Base-by-base conservation (phyloP, 2,329 filamentous ascomycete species). In the Aspergillus versicolor region DNA sequence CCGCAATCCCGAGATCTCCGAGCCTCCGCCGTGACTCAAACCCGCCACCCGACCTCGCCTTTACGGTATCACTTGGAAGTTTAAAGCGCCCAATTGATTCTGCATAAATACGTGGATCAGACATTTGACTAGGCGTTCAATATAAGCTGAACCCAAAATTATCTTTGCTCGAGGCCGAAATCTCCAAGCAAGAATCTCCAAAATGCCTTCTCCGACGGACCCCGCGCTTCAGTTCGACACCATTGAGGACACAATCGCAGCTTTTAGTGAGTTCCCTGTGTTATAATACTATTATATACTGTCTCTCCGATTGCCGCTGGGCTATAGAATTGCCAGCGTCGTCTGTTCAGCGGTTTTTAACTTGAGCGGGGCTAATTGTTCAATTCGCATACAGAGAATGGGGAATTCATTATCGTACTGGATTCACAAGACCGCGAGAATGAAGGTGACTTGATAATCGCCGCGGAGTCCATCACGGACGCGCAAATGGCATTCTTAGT, bases 381-480 rank as follows among this genome's bases (percentile, higher is more conserved):
- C 51, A 24, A 46, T 40, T 50, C 2, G 54, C 60, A 53, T 51
- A 27, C 57, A 90, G 88, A 82, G 69, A 84, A 87, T 75, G 92
- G 91, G 75, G 88, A 97, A 72, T 97, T 97, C 82, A 88, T 99
- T 73, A 87, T 99, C 61, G 93, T 97, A 38, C 90, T 99, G 70
- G 94, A 99, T 80, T 90, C 91, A 65, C 87, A 91, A 63, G 85
- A 88, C 61, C 92, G 94, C 75, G 94, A 99, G 77, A 99, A 99
- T 75, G 94, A 99, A 83, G 94, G 92, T 75, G 94, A 99, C 79
- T 85, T 99, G 48, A 97, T 97, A 76, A 95, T 97, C 71, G 91
- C 94, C 64, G 93, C 92, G 61, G 81, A 91, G 65, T 84, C 89
- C 68, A 79, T 97, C 63, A 96, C 93, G 8, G 83, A 92, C 22